These are phyloP conservation scores for Diaporthe humulicola DNA, from an alignment of 2,329 filamentous ascomycete genomes.

Conservation along the genomic window DNA sequence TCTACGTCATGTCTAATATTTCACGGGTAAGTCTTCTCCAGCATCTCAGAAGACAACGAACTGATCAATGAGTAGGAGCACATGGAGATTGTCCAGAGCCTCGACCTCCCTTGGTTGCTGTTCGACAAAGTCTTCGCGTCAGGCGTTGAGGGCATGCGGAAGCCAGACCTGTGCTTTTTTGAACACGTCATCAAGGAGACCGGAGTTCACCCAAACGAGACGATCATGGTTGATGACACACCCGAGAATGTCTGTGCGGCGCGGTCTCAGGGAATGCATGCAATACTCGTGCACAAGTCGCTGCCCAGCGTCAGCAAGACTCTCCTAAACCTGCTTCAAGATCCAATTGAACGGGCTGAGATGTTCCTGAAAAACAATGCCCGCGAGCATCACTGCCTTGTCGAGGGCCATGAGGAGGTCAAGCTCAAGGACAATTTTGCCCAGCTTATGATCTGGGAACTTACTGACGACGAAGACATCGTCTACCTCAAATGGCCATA, in stretches of 20 bases:
- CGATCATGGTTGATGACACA: background rate
- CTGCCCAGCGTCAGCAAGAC: background rate
- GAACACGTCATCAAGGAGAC: background rate
- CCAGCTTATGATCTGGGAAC: constrained; percentile 7
- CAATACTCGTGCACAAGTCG: background rate
- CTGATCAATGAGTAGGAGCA: background rate
- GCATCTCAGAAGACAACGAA: background rate
- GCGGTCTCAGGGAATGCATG: background rate
- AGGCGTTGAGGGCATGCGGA: background rate
- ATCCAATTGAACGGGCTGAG: background rate
- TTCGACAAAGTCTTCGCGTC: background rate
- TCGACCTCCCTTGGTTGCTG: background rate
- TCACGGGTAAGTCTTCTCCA: background rate
- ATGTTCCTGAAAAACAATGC: background rate
- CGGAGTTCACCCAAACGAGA: background rate
- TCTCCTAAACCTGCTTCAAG: background rate
- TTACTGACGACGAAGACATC: background rate
- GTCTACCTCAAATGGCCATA: constrained; percentile 6
- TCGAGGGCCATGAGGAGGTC: background rate
- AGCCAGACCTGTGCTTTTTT: constrained; percentile 2
- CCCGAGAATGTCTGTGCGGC: background rate
- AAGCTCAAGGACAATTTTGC: background rate
- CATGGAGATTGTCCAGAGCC: background rate
- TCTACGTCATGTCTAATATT: constrained; percentile 1
- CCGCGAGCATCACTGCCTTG: background rate